These are phyloP conservation scores for Mucor lusitanicus DNA, from an alignment of 371 early-diverging fungal genomes.

Conservation along the genomic window DNA sequence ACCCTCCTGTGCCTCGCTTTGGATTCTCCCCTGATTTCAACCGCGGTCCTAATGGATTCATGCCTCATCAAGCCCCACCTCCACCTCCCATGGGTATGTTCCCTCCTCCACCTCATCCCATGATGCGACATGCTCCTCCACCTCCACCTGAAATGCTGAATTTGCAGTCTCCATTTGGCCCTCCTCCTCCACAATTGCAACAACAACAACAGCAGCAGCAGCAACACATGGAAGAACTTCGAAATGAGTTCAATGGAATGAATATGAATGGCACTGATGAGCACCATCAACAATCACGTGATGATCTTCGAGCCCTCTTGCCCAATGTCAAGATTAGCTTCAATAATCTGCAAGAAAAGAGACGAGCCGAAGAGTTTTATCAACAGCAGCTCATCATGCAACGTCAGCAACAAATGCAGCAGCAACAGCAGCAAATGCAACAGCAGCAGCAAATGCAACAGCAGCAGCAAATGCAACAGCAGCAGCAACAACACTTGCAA, in stretches of 20 bases:
- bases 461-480: neutral
- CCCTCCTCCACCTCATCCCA: slow-evolving; percentile 29
- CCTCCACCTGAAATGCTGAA: slow-evolving; percentile 18
- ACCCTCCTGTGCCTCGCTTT: slow-evolving; percentile 21
- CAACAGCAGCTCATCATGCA: slow-evolving; percentile 18
- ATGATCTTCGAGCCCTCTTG: slow-evolving; percentile 66
- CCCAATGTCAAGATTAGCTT: slow-evolving; percentile 75
- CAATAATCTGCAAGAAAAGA: slow-evolving; percentile 31
- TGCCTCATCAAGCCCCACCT: slow-evolving; percentile 14
- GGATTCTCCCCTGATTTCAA: slow-evolving; percentile 17
- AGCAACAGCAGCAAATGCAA: neutral
- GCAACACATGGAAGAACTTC: slow-evolving; percentile 12
- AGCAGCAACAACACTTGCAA: neutral
- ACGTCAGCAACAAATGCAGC: slow-evolving; percentile 12
- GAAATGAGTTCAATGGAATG: slow-evolving; percentile 21
- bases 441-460: neutral
- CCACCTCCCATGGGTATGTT: slow-evolving; percentile 30
- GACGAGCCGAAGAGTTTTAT: slow-evolving; percentile 12
- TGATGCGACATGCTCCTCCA: slow-evolving; percentile 28
- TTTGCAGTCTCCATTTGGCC: slow-evolving; percentile 6
- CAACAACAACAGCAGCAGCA: slow-evolving; percentile 2
- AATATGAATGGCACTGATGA: slow-evolving; percentile 9
- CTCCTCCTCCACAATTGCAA: slow-evolving; percentile 4
- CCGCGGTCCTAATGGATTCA: slow-evolving; percentile 10
- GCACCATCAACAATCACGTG: slow-evolving; percentile 30